These are phyloP conservation scores for Hypoxylon sp. DNA, from an alignment of 2,329 filamentous ascomycete species.

Conservation along the genomic window DNA sequence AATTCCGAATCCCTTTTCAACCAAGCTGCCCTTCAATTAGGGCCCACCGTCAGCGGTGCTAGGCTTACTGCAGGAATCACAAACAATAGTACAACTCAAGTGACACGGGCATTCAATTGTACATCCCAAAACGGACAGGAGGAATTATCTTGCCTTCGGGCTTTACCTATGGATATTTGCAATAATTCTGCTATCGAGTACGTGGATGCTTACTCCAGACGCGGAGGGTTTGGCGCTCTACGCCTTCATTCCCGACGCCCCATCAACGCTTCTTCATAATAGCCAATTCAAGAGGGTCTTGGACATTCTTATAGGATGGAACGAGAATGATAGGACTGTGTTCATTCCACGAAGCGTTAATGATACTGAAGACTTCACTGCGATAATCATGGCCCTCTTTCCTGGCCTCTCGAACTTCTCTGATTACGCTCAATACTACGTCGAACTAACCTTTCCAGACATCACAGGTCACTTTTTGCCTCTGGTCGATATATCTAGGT, in stretches of 20 bases:
- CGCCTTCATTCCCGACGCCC: neutral
- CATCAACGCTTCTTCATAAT: neutral
- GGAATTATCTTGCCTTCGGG: neutral
- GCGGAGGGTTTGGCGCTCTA: neutral
- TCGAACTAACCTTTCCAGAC: neutral
- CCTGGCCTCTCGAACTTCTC: neutral
- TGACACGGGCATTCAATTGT: constrained; percentile 3
- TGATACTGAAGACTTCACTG: neutral
- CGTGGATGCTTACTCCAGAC: neutral
- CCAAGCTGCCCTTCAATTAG: constrained; percentile 4
- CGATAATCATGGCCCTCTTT: neutral
- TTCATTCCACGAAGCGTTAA: neutral
- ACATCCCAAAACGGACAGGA: neutral
- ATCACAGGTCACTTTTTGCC: neutral
- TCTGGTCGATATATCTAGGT: neutral
- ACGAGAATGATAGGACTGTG: neutral
- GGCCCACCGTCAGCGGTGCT: neutral
- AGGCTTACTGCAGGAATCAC: constrained; percentile 2
- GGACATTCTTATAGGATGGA: neutral
- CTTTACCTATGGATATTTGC: neutral
- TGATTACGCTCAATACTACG: neutral
- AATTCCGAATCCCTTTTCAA: constrained; percentile 6
- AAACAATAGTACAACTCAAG: neutral
- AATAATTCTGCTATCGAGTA: neutral
- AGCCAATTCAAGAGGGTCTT: neutral